Evolutionary conservation across 257 asterid species (phyloP).

Genomic region (Rubia yunnanensis): DNA sequence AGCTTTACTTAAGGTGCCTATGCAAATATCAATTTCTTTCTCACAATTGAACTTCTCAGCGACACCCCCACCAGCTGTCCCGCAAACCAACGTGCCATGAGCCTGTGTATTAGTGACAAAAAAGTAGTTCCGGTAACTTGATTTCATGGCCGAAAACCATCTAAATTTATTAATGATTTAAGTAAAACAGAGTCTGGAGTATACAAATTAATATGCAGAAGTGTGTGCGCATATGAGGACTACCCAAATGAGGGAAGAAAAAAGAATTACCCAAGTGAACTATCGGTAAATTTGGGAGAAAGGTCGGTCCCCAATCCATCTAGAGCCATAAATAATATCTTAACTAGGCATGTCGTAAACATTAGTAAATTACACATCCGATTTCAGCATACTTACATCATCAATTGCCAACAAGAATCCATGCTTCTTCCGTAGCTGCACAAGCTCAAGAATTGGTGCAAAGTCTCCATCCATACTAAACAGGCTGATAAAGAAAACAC

Average conservation of each 20-base stretch:
- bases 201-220: background rate
- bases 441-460: conserved; percentile 83
- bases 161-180: too few species aligned
- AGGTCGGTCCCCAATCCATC: too few species aligned
- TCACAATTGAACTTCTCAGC: conserved; percentile 83
- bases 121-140: conserved; percentile 2
- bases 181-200: background rate
- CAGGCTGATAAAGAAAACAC: conserved; percentile 41
- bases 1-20: conserved; percentile 96
- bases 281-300: too few species aligned
- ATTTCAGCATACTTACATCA: conserved; percentile 55
- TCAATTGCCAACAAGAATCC: conserved; percentile 89
- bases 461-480: conserved; percentile 99
- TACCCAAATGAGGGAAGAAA: too few species aligned
- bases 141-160: background rate
- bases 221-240: too few species aligned
- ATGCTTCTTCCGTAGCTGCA: conserved; percentile 79
- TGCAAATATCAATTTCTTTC: conserved; percentile 68
- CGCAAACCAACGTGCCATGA: conserved; percentile 94
- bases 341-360: background rate
- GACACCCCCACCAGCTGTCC: conserved; percentile 86
- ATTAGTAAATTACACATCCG: background rate
- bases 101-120: conserved; percentile 39
- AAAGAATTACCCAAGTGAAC: too few species aligned
- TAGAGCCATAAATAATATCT: background rate